Conservation (phyloP, 2,329 filamentous ascomycete species). For the Talaromyces sp. region DNA sequence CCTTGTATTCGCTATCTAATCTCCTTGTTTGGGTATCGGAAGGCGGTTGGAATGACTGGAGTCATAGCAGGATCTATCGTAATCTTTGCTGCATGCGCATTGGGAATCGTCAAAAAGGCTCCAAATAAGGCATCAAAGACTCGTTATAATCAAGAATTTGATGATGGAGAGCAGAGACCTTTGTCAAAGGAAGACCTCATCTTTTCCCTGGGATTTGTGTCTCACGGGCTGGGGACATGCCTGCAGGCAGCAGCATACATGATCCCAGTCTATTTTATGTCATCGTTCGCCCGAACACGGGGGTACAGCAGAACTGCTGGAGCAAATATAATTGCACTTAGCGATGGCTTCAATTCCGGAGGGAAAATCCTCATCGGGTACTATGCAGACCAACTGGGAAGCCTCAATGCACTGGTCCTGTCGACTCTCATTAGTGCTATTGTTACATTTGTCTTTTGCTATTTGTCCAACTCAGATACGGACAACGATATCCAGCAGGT, state of each 20-base stretch:
- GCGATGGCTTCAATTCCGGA: conserved; percentile 41
- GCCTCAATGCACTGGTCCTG: conserved; percentile 40
- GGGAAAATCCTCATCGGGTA: conserved; percentile 40
- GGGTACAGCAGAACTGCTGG: conserved; percentile 36
- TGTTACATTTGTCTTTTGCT: conserved; percentile 28
- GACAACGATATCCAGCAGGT: conserved; percentile 18
- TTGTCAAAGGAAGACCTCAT: background rate
- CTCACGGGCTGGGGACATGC: conserved; percentile 36
- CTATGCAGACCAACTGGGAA: conserved; percentile 37
- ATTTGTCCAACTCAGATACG: conserved; percentile 25
- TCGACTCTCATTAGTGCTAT: conserved; percentile 32
- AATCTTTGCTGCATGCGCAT: background rate
- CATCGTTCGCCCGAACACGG: conserved; percentile 39
- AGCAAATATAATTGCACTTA: conserved; percentile 41
- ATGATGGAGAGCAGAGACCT: too few relatives aligned
- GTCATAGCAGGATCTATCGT: background rate
- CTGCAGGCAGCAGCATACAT: conserved; percentile 41
- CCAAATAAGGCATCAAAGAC: background rate
- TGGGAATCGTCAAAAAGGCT: background rate
- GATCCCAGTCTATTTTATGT: conserved; percentile 41
- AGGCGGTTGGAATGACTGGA: conserved; percentile 33
- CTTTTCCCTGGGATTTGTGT: conserved; percentile 36
- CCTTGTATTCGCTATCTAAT: conserved; percentile 34
- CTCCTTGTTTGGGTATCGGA: conserved; percentile 35
- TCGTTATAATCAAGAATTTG: too few relatives aligned